These are phyloP conservation scores for sweet orange (Citrus sinensis) DNA, from an alignment of 345 rosid genomes.

Conservation along the genomic window DVS_A1.0 CM039162.1:19986501-19987000, in stretches of 20 bases:
- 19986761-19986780: not conserved
- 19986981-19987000: not conserved
- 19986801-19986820: not conserved
- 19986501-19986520: constrained; percentile 43
- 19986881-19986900: not conserved
- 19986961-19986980: no score
- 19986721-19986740: constrained; percentile 45
- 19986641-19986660: constrained; percentile 34
- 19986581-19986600: constrained; percentile 43
- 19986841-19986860: not conserved
- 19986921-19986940: no score
- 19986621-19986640: constrained; percentile 34
- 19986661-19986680: constrained; percentile 25
- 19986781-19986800: not conserved
- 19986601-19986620: constrained; percentile 33
- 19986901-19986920: no score
- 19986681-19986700: constrained; percentile 52
- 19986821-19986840: not conserved
- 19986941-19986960: no score
- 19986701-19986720: constrained; percentile 40
- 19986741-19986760: constrained; percentile 37
- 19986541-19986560: constrained; percentile 45
- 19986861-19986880: not conserved
- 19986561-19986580: constrained; percentile 46
- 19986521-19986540: constrained; percentile 41